Conservation (phyloP, 768 basidiomycete genomes). For the Hypholoma sublateritium region DNA sequence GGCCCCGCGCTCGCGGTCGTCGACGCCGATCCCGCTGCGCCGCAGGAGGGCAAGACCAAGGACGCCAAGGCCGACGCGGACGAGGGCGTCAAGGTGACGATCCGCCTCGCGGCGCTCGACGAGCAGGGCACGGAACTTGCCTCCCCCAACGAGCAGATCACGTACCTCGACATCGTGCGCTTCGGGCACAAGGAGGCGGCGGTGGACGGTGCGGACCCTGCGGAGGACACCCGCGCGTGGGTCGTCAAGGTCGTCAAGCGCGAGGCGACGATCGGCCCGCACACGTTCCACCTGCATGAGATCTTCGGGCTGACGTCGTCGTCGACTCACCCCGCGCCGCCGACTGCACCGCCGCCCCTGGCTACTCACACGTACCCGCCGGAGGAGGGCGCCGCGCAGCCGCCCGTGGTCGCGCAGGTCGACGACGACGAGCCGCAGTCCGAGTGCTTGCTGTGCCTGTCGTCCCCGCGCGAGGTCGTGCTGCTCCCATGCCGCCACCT, state of each 20-base stretch:
- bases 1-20: conserved; percentile 81
- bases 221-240: conserved; percentile 75
- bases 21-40: conserved; percentile 57
- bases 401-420: conserved; percentile 35
- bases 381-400: conserved; percentile 38
- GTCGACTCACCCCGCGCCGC: conserved; percentile 30
- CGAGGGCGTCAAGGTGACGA: conserved; percentile 77
- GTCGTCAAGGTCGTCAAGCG: conserved; percentile 91
- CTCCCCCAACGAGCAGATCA: conserved; percentile 81
- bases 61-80: conserved; percentile 34
- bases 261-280: conserved; percentile 91
- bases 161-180: conserved; percentile 83
- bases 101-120: conserved; percentile 81
- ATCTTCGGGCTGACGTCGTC: conserved; percentile 86
- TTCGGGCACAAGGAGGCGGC: conserved; percentile 46
- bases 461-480: conserved; percentile 86
- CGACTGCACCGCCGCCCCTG: conserved; percentile 34
- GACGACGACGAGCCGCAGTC: conserved; percentile 73
- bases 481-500: conserved; percentile 91
- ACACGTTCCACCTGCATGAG: conserved; percentile 94
- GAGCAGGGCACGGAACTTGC: conserved; percentile 67
- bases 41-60: conserved; percentile 32
- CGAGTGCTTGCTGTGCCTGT: conserved; percentile 91
- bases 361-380: conserved; percentile 36
- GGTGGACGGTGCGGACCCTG: conserved; percentile 19